A percentile compares a stretch with the other conserved stretches of the same genome.
These are phyloP conservation scores for Acacia concinna DNA, from an alignment of 331 rosid species.

Conservation along the genomic window DNA sequence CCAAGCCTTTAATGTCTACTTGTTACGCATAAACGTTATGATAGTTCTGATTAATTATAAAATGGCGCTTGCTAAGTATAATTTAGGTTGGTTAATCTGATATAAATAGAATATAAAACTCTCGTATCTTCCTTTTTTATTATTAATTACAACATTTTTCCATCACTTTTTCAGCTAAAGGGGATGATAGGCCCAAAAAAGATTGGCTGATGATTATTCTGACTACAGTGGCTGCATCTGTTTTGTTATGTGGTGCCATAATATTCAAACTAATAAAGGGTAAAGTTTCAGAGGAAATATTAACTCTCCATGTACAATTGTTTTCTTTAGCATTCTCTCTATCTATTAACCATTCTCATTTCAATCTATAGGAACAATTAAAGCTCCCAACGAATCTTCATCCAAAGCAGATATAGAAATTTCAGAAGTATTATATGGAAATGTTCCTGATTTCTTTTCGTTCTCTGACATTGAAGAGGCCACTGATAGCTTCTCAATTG, in stretches of 20 bases:
- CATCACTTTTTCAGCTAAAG: constrained; percentile 25
- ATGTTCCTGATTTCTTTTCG: background rate
- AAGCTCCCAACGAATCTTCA: background rate
- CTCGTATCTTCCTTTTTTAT: background rate
- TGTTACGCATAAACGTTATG: too few relatives aligned
- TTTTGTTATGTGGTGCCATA: background rate
- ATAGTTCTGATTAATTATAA: too few relatives aligned
- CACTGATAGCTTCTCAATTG: background rate
- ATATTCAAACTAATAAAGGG: constrained; percentile 29
- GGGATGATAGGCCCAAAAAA: background rate
- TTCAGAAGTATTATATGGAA: background rate
- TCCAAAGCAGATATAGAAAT: background rate
- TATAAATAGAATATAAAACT: background rate
- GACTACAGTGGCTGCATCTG: background rate
- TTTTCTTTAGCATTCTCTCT: background rate
- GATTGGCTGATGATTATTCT: constrained; percentile 4
- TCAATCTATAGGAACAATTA: too few relatives aligned
- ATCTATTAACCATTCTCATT: background rate
- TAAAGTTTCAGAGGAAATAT: background rate
- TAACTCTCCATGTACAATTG: background rate
- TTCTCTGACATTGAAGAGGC: background rate
- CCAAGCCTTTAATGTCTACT: too few relatives aligned
- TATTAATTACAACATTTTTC: background rate
- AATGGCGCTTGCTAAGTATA: too few relatives aligned
- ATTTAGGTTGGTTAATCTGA: too few relatives aligned